A percentile compares a stretch with the other conserved stretches of the same genome.
Evolutionary conservation across 257 asterid species (phyloP).

Genomic region (Solanum piurae): DNA sequence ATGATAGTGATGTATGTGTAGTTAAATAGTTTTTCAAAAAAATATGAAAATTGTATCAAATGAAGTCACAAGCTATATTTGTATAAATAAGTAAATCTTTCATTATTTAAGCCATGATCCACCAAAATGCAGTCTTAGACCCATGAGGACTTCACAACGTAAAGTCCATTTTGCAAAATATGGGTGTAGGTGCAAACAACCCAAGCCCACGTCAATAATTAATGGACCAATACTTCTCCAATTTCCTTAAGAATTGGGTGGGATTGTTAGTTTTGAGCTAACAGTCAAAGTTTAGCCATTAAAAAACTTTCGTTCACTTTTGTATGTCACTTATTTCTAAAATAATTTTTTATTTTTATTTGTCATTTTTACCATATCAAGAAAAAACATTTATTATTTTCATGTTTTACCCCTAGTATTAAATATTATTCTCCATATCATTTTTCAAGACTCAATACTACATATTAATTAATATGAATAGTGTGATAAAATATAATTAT

Average conservation of each 20-base stretch:
- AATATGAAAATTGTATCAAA: no score
- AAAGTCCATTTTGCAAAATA: background rate
- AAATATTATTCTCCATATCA: background rate
- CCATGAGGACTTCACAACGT: background rate
- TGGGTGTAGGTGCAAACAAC: background rate
- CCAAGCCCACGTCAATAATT: background rate
- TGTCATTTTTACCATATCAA: no score
- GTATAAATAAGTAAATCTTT: background rate
- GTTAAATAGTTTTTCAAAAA: no score
- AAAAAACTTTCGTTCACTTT: no score
- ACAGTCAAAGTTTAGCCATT: background rate
- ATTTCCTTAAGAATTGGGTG: background rate
- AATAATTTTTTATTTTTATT: no score
- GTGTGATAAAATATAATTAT: background rate
- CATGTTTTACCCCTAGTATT: fast-evolving
- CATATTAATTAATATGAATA: no score
- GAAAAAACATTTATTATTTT: no score
- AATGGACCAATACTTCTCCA: background rate
- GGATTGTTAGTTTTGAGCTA: background rate
- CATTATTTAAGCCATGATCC: background rate
- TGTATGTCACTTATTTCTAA: background rate
- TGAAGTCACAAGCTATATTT: background rate
- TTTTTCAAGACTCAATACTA: fast-evolving
- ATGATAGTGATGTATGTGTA: no score
- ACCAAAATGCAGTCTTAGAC: background rate